Evolutionary conservation across 495 filamentous ascomycete genomes (phyloP).

Genomic region (Poronia punctata): DNA sequence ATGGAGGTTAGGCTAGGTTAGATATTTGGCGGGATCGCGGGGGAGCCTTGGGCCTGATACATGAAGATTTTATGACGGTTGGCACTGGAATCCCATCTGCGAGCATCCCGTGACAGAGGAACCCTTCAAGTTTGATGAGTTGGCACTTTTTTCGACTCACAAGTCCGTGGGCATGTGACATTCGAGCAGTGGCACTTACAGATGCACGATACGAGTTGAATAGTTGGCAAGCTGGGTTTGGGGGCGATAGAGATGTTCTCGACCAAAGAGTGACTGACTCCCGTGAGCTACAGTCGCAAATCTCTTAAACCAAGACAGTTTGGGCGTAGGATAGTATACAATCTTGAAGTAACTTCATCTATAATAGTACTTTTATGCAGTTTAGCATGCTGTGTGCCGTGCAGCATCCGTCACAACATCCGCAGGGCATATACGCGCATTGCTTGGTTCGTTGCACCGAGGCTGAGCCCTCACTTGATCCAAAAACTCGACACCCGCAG

Average conservation of each 20-base stretch:
- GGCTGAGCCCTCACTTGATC: constrained; percentile 12
- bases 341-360: not conserved
- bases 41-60: too few species aligned
- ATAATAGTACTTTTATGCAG: not conserved
- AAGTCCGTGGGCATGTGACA: constrained; percentile 11
- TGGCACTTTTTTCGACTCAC: constrained; percentile 9
- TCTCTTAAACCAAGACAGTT: too few species aligned
- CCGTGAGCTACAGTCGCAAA: too few species aligned
- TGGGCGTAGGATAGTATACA: too few species aligned
- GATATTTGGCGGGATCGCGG: too few species aligned
- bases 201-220: constrained; percentile 4
- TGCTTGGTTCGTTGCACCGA: constrained; percentile 9
- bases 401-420: too few species aligned
- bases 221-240: not conserved
- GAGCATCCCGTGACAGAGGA: not conserved
- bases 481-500: constrained; percentile 6
- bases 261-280: too few species aligned
- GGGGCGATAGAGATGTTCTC: too few species aligned
- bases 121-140: not conserved
- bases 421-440: too few species aligned
- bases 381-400: not conserved
- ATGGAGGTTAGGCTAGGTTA: too few species aligned
- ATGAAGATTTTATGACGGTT: too few species aligned
- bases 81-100: too few species aligned
- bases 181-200: constrained; percentile 8